Percentiles rank a stretch among this genome's conserved stretches.
Conservation (phyloP, 495 filamentous ascomycete genomes). For the Penicillium nucicola region DNA sequence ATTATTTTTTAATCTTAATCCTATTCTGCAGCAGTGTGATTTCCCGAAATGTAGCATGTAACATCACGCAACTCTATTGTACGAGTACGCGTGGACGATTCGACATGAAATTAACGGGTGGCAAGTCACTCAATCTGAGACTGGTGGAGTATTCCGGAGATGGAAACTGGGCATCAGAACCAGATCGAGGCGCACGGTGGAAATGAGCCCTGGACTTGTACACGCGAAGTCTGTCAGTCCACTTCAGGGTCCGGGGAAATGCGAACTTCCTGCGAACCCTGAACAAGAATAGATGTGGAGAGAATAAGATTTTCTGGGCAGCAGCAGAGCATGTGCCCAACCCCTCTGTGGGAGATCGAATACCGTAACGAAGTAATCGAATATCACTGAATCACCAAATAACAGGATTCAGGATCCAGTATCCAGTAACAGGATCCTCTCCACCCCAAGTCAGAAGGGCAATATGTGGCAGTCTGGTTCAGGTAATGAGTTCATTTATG, state of each 20-base stretch:
- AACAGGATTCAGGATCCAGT: too few species aligned
- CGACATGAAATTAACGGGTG: slow-evolving; percentile 3
- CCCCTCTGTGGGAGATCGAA: slow-evolving; percentile 15
- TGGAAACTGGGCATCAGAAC: slow-evolving; percentile 19
- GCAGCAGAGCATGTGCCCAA: slow-evolving; percentile 1
- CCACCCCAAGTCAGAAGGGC: background rate
- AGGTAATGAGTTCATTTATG: slow-evolving; percentile 8
- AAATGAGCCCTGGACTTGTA: too few species aligned
- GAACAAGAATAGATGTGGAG: background rate
- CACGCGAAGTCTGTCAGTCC: too few species aligned
- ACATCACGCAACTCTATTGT: background rate
- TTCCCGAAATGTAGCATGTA: too few species aligned
- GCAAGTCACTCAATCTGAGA: slow-evolving; percentile 25
- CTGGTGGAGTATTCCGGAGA: slow-evolving; percentile 10
- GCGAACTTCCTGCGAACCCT: slow-evolving; percentile 8
- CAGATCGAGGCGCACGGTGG: slow-evolving; percentile 22
- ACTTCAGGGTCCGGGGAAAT: background rate
- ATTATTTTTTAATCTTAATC: slow-evolving; percentile 3
- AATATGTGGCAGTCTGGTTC: slow-evolving; percentile 9
- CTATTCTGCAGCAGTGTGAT: background rate
- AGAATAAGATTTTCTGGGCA: background rate
- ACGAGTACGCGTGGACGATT: background rate
- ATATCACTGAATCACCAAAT: too few species aligned
- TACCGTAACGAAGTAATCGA: too few species aligned
- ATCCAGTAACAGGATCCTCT: background rate